These are phyloP conservation scores for Fusarium heterosporum DNA, from an alignment of 2,329 filamentous ascomycete genomes.

Conservation along the genomic window DNA sequence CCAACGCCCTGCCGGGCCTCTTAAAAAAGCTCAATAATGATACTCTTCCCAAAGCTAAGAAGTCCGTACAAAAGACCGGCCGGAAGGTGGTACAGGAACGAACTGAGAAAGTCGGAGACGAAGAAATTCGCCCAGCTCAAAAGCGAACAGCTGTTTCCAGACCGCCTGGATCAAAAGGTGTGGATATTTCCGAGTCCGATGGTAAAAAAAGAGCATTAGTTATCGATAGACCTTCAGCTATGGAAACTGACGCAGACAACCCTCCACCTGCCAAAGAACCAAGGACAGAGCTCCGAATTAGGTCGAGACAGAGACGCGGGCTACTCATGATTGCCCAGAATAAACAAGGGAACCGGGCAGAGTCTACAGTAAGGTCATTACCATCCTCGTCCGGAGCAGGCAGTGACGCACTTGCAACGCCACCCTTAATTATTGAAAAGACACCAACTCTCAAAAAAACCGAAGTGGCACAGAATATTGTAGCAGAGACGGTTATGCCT, in stretches of 20 bases:
- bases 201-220: constrained; percentile 20
- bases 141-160: not conserved
- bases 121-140: not conserved
- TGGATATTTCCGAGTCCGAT: not conserved
- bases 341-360: constrained; percentile 13
- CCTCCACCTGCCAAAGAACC: constrained; percentile 42
- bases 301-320: constrained; percentile 60
- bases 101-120: not conserved
- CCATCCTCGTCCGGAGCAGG: not conserved
- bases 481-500: not conserved
- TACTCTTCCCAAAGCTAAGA: not conserved
- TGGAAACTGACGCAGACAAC: not conserved
- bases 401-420: not conserved
- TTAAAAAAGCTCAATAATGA: not conserved
- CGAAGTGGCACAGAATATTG: not conserved
- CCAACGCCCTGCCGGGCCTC: not conserved
- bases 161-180: not conserved
- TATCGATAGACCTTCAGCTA: not conserved
- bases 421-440: not conserved
- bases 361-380: not conserved
- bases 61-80: not conserved
- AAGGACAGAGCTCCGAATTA: constrained; percentile 61
- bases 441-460: constrained; percentile 1
- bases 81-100: not conserved
- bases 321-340: constrained; percentile 60